These are phyloP conservation scores for Tillandsia leiboldiana DNA, from an alignment of 176 grass and related monocot species.

Conservation along the genomic window DNA sequence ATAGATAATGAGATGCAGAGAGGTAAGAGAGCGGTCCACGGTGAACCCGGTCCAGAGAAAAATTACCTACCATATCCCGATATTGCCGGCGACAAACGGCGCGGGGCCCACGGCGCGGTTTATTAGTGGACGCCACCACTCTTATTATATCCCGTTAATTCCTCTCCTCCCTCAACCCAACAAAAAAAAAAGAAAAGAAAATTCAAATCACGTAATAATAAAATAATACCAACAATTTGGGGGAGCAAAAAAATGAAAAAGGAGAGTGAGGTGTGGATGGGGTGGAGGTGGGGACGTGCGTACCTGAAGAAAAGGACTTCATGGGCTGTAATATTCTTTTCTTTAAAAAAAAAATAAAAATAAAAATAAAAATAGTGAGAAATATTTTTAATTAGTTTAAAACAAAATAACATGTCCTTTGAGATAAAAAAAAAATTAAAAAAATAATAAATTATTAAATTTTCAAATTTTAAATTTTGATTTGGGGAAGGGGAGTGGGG, in stretches of 20 bases:
- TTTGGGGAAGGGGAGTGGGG: no score
- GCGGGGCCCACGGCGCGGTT: background rate
- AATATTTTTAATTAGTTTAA: background rate
- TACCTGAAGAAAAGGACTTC: background rate
- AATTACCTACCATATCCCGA: background rate
- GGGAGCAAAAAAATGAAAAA: background rate
- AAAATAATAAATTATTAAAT: background rate
- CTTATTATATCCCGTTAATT: background rate
- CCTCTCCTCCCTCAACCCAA: background rate
- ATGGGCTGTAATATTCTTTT: background rate
- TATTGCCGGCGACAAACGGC: background rate
- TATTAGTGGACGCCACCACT: no score
- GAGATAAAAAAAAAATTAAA: no score
- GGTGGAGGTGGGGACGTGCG: background rate
- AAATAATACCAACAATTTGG: background rate
- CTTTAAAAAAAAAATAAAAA: no score
- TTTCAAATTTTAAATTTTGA: no score
- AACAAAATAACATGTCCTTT: background rate
- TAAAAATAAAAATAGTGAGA: no score
- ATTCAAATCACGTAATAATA: background rate
- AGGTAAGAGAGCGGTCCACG: no score
- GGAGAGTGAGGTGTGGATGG: background rate
- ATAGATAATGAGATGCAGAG: no score
- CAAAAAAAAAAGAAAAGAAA: background rate
- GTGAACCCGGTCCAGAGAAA: no score